These are phyloP conservation scores for Epipyxis sp. DNA, from an alignment of 108 stramenopile genomes.

Conservation along the genomic window DNA sequence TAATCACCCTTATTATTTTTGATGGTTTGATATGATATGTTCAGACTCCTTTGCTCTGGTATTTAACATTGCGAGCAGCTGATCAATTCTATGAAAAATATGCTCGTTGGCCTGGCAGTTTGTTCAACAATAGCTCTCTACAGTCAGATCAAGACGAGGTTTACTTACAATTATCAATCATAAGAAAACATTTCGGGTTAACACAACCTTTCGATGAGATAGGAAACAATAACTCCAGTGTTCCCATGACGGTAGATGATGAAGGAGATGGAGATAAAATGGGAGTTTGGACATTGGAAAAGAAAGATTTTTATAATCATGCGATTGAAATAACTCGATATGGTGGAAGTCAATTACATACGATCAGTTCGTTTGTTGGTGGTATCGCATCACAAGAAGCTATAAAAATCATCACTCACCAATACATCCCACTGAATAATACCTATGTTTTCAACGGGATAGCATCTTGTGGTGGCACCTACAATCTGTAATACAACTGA, in stretches of 20 bases:
- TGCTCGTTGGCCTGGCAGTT: slow-evolving; percentile 64
- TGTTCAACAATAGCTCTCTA: not conserved
- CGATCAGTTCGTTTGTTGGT: slow-evolving; percentile 75
- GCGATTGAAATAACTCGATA: slow-evolving; percentile 75
- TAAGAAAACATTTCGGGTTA: not conserved
- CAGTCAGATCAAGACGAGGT: not conserved
- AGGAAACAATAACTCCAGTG: too few species aligned
- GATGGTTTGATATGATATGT: too few species aligned
- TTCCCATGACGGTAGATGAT: too few species aligned
- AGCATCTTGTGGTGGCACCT: slow-evolving; percentile 42
- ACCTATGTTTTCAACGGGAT: slow-evolving; percentile 94
- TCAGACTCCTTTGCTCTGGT: slow-evolving; percentile 63
- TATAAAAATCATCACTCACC: slow-evolving; percentile 87
- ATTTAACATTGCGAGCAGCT: slow-evolving; percentile 70
- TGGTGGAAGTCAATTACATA: slow-evolving; percentile 80
- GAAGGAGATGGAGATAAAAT: not conserved
- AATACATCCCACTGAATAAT: slow-evolving; percentile 79
- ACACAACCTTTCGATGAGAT: not conserved
- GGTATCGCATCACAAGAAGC: slow-evolving; percentile 91
- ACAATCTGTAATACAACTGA: not conserved
- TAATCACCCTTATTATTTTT: too few species aligned
- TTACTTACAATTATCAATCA: not conserved
- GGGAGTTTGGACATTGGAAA: not conserved
- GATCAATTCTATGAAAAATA: slow-evolving; percentile 64
- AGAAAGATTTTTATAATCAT: too few species aligned